Conservation (phyloP, 2,329 filamentous ascomycete species). For the Scortechinia acanthostroma region DNA sequence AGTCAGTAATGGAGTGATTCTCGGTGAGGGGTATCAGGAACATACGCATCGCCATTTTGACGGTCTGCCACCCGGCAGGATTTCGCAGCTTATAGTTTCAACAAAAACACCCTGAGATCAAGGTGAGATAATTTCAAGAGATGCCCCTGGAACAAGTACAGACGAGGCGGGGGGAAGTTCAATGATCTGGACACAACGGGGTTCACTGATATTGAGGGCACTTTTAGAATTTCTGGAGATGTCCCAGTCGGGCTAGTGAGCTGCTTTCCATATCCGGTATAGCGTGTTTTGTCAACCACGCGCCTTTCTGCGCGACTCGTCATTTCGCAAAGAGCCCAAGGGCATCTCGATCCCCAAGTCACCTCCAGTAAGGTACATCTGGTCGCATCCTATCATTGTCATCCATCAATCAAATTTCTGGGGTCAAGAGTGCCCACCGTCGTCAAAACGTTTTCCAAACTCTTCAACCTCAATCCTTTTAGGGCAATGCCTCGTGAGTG, state of each 20-base stretch:
- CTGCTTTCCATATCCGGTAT: constrained; percentile 22
- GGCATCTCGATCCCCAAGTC: no score
- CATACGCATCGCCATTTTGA: constrained; percentile 38
- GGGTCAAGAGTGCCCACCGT: constrained; percentile 3
- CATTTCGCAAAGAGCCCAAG: no score
- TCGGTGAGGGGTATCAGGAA: constrained; percentile 23
- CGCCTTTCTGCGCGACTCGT: no score
- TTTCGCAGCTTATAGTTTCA: constrained; percentile 6
- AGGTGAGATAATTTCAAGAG: no score
- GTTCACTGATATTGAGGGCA: constrained; percentile 12
- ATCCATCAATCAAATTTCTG: no score
- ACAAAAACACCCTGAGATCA: no score
- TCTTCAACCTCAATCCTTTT: constrained; percentile 11
- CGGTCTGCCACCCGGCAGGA: constrained; percentile 20
- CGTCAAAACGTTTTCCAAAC: constrained; percentile 19
- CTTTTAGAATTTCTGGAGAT: constrained; percentile 22
- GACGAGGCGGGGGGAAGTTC: constrained; percentile 6
- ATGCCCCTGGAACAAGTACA: constrained; percentile 6
- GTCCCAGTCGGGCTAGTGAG: constrained; percentile 23
- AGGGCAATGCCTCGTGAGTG: constrained; percentile 29
- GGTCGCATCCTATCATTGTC: no score
- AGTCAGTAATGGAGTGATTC: constrained; percentile 13
- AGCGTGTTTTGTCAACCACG: constrained; percentile 15
- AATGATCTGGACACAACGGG: constrained; percentile 6
- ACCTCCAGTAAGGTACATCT: no score